Base-by-base conservation (phyloP, 2,329 filamentous ascomycete species). In the Blumeria hordei region DNA sequence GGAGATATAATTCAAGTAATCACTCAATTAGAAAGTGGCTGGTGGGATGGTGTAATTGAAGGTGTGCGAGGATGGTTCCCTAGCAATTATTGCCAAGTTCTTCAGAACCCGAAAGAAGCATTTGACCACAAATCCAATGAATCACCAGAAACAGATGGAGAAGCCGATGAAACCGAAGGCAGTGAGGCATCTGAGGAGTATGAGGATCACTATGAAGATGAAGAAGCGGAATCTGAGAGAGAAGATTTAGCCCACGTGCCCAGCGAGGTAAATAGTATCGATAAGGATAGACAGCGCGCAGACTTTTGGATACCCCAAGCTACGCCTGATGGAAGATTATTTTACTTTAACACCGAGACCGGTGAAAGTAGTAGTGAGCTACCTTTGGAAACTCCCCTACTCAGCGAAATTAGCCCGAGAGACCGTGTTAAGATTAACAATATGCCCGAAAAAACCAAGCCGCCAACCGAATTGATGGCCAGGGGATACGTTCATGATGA, bases 21-120 rank as follows among this genome's bases (percentile, higher is more conserved):
- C 63, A 98, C 92, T 54, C 90, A 95, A 70, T 75, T 96, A 56
- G 92, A 98, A 69, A 96, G 88, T 64, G 92, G 92, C 56, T 98
- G 92, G 92, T 98, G 92, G 92, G 92, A 98, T 70, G 92, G 92
- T 52, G 87, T 98, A 55, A 94, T 98, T 67, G 92, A 95, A 64
- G 87, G 88, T 57, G 85, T 94, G 62, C 82, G 92, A 66, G 92
- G 92, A 67, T 98, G 92, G 92, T 98, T 98, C 68, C 92, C 92
- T 39, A 96, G 90, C 74, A 98, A 98, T 69, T 98, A 98, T 71
- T 96, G 92, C 71, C 81, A 87, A 60, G 80, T 92, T 59, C 83
- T 96, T 62, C 77, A 80, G 57, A 81, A 80, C 62, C 76, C 83
- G 53, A 83, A 86, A 62, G 85, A 93, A 59, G 72, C 83, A 34